Evolutionary conservation across 371 early-diverging fungal species (phyloP), one percentile per base, ranked within the genome.

Genomic region (Zychaea mexicana): DNA sequence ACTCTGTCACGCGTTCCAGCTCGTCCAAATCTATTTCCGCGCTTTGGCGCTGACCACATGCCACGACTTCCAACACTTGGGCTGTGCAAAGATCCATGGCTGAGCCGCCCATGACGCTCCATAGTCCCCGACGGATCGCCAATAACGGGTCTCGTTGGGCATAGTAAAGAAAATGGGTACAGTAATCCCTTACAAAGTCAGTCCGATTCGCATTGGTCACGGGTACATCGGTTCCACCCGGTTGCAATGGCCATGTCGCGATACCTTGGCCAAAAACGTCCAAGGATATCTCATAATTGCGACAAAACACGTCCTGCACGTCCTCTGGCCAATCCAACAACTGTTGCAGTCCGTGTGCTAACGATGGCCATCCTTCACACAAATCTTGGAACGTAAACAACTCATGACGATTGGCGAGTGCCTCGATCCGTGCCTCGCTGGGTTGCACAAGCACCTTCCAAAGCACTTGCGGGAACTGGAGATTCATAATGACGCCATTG

Each of bases 381-480:
- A 93, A 68, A 61, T 88, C 88, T 0, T 83, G 75, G 22, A 96
- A 69, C 12, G 81, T 84, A 66, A 81, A 78, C 12, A 77, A 22
- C 21, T 66, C 59, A 12, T 66, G 67, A 17, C 60, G 57, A 17
- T 54, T 42, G 0, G 62, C 59, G 64, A 72, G 65, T 0, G 42
- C 56, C 26, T 82, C 78, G 7, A 73, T 66, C 82, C 64, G 6
- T 74, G 70, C 36, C 57, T 81, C 78, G 31, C 74, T 82, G 12
- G 67, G 81, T 70, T 21, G 78, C 10, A 89, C 82, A 5, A 86
- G 73, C 0, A 73, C 57, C 61, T 84, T 88, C 71, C 97, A 85
- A 2, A 99, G 84, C 64, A 96, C 93, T 69, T 94, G 94, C 1
- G 98, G 95, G 56, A 99, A 88, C 30, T 92, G 94, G 13, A 97